Base-by-base conservation (phyloP, 768 basidiomycete species). In the Agrocybe pediades region DNA sequence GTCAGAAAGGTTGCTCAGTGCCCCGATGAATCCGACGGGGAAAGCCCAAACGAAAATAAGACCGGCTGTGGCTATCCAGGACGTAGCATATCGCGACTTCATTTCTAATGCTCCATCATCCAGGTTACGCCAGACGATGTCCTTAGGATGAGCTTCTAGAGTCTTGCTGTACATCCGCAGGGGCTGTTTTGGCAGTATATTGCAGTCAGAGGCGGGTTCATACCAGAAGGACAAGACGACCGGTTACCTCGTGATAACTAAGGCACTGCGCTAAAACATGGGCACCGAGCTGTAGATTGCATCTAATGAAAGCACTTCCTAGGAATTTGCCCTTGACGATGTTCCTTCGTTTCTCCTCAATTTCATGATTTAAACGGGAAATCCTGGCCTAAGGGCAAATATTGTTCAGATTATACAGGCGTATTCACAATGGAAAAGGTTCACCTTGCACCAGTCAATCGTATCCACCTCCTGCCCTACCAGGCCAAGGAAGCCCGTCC, bases 261-360 rank as follows among this genome's bases (percentile, higher is more conserved):
- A 85, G 64, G 55, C 78, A 81, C 66, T 89, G 87, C 0, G 79
- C 76, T 11, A 87, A 78, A 54, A 90, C 81, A 65, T 88, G 87
- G 0, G 88, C 88, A 3, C 86, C 87, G 62, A 89, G 81, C 65
- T 89, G 87, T 45, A 85, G 74, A 64, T 88, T 84, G 69, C 86
- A 86, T 36, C 79, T 77, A 51, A 89, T 81, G 69, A 90, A 88
- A 0, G 74, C 81, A 54, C 78, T 77, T 6, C 82, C 82, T 27
- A 82, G 57, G 43, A 80, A 80, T 59, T 78, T 80, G 1, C 74
- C 75, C 52, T 77, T 67, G 7, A 65, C 56, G 16, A 77, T 63
- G 9, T 73, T 55, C 41, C 68, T 63, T 17, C 81, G 63, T 25
- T 63, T 65, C 8, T 74, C 69, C 7, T 77, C 68, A 46, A 90